These are phyloP conservation scores for Dianthus caryophyllus DNA, from an alignment of 148 eudicot species.

Conservation along the genomic window DNA sequence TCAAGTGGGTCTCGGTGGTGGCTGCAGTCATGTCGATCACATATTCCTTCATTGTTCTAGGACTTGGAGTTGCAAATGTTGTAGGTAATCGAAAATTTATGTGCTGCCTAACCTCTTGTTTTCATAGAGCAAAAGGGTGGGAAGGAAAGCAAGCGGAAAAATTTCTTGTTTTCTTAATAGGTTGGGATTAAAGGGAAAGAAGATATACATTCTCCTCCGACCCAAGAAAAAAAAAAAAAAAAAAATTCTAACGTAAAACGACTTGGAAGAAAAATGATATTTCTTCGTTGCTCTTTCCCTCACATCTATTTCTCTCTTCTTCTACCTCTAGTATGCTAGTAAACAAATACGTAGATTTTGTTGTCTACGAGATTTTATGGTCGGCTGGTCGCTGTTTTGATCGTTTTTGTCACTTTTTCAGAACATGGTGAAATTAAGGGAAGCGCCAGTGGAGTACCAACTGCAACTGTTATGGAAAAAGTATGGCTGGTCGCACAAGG, in stretches of 20 bases:
- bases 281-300: too few relatives aligned
- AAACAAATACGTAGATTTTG: too few relatives aligned
- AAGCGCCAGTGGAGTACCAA: conserved; percentile 52
- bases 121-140: neutral
- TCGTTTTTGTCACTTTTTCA: conserved; percentile 23
- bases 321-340: too few relatives aligned
- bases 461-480: conserved; percentile 52
- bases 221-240: too few relatives aligned
- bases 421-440: conserved; percentile 70
- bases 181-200: too few relatives aligned
- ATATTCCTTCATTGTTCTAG: conserved; percentile 65
- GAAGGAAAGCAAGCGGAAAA: too few relatives aligned
- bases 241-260: too few relatives aligned
- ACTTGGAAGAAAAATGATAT: too few relatives aligned
- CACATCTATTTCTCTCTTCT: too few relatives aligned
- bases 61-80: conserved; percentile 60
- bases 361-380: neutral
- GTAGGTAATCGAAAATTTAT: conserved; percentile 31
- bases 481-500: conserved; percentile 72
- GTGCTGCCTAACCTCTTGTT: neutral
- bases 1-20: conserved; percentile 68
- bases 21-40: conserved; percentile 82
- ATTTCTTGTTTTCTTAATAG: too few relatives aligned
- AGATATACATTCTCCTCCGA: too few relatives aligned
- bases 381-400: too few relatives aligned